Base-by-base conservation (phyloP, 2,329 filamentous ascomycete genomes). In the Chaetomium sp. region DNA sequence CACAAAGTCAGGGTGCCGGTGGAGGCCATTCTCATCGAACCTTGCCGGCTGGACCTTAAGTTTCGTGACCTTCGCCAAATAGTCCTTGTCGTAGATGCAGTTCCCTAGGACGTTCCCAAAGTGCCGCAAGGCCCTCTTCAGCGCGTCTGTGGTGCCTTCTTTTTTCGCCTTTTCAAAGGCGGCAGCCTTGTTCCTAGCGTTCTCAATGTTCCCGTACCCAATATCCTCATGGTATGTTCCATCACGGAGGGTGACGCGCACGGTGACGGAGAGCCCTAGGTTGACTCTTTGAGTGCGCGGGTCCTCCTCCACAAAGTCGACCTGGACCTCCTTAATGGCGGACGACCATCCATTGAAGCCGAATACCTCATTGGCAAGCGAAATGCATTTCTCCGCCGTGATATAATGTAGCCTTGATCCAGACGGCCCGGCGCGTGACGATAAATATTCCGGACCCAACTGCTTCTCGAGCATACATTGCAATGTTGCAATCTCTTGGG, bases 131-230 rank as follows among this genome's bases (percentile, higher is more conserved):
- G 94, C 84, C 62, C 94, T 81, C 73, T 99, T 99, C 68, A 99
- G 69, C 1, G 85, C 94, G 72, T 99, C 94, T 8, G 95, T 97
- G 2, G 91, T 95, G 6, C 90, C 95, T 74, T 97, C 91, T 70
- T 99, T 99, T 76, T 97, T 99, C 1, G 94, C 91, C 73, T 99
- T 99, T 70, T 99, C 94, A 66, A 97, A 99, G 0, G 92, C 94
- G 51, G 89, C 87, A 3, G 91, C 92, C 74, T 99, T 99, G 54
- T 89, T 88, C 72, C 92, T 95, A 70, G 87, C 90, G 67, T 99
- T 99, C 71, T 97, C 92, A 64, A 95, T 95, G 63, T 94, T 89
- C 6, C 94, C 94, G 67, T 99, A 99, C 34, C 94, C 94, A 59
- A 97, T 87, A 68, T 99, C 94, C 79, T 99, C 94, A 69, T 97